Conservation (phyloP, 495 filamentous ascomycete genomes). For the Terfezia boudieri region DNA sequence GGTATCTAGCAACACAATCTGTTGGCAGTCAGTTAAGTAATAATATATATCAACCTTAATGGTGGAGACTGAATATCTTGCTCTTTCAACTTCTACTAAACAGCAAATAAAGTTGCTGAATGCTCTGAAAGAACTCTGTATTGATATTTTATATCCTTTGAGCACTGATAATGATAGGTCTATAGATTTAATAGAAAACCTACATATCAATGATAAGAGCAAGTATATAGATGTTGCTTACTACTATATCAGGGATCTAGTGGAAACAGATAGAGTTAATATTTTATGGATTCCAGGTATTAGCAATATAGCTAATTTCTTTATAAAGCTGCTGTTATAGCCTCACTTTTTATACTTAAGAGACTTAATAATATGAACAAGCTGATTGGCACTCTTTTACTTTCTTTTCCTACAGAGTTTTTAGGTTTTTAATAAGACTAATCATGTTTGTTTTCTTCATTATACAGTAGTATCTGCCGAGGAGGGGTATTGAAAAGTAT, state of each 20-base stretch:
- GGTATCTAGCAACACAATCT: not conserved
- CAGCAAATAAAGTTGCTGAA: conserved; percentile 1
- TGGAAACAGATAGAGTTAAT: not conserved
- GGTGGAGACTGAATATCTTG: conserved; percentile 1
- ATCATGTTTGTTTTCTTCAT: no score
- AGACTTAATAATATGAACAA: no score
- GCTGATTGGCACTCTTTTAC: no score
- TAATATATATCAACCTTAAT: not conserved
- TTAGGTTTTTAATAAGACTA: no score
- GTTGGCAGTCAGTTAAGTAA: conserved; percentile 1
- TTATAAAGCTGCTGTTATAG: not conserved
- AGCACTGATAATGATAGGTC: not conserved
- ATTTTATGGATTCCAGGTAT: not conserved
- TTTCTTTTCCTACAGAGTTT: no score
- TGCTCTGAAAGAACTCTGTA: not conserved
- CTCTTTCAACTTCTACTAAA: not conserved
- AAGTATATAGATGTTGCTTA: not conserved
- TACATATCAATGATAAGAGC: not conserved
- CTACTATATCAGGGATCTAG: not conserved
- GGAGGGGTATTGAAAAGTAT: no score
- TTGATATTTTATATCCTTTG: not conserved
- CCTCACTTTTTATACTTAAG: no score
- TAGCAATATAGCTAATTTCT: not conserved
- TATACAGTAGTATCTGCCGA: no score
- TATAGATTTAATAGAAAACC: not conserved